A percentile compares a stretch with the other conserved stretches of the same genome.
phyloP scores from a whole-genome alignment of 345 rosid genomes.

The Garcia nutans region DNA sequence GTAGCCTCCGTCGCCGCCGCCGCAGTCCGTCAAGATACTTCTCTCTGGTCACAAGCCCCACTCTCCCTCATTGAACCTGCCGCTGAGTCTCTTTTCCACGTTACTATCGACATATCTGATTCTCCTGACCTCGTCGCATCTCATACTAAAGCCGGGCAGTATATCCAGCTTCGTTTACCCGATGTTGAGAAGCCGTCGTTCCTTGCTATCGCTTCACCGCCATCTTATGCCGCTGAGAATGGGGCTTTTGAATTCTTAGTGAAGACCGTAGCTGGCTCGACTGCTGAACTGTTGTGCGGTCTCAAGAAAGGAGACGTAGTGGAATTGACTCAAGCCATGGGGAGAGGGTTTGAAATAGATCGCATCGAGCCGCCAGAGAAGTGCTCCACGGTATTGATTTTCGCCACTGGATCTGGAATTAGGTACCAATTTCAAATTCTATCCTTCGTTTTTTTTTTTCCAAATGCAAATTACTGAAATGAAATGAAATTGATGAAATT shows the following conservation, averaged over 20 bases:
- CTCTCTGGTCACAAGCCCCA: constrained; percentile 69
- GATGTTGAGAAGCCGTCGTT: constrained; percentile 68
- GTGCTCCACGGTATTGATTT: constrained; percentile 65
- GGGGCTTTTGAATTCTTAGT: constrained; percentile 85
- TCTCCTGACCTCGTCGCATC: constrained; percentile 69
- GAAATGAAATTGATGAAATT: background rate
- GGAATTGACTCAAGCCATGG: constrained; percentile 76
- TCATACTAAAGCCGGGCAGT: constrained; percentile 74
- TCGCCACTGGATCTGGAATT: constrained; percentile 95
- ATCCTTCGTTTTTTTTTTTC: background rate
- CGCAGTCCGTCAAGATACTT: constrained; percentile 69
- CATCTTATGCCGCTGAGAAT: constrained; percentile 47
- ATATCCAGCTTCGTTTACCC: constrained; percentile 79
- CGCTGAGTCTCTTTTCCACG: constrained; percentile 83
- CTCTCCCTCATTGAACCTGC: constrained; percentile 59
- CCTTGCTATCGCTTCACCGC: constrained; percentile 87
- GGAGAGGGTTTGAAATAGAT: constrained; percentile 65
- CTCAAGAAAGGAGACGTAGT: constrained; percentile 78
- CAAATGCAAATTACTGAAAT: background rate
- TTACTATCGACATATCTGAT: constrained; percentile 70
- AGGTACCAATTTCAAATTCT: constrained; percentile 41
- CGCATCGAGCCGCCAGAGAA: constrained; percentile 68
- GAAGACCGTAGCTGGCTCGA: constrained; percentile 81
- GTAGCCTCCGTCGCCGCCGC: constrained; percentile 50
- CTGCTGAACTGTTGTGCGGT: constrained; percentile 82